Evolutionary conservation across 139 green algal genomes (phyloP).

Genomic region (Zygnema circumcarinatum): DNA sequence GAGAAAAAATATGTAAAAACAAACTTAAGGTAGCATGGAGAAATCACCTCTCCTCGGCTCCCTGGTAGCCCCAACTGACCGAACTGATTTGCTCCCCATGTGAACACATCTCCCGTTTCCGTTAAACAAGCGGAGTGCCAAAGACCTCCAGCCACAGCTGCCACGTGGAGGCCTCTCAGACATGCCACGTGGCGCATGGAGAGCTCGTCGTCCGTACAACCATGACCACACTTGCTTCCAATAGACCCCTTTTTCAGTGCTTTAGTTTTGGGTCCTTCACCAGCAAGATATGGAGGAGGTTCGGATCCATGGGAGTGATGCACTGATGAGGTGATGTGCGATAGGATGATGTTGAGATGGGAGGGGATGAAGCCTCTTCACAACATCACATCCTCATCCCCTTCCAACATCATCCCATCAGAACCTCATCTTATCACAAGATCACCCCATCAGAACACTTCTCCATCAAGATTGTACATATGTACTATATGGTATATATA

Average conservation of each 20-base stretch:
- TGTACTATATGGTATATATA: no score
- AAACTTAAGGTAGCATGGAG: no score
- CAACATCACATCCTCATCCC: no score
- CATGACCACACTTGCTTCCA: constrained; percentile 17
- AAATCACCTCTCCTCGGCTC: constrained; percentile 64
- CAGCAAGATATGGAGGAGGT: background rate
- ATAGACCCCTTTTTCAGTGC: background rate
- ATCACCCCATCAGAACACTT: no score
- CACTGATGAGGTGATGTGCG: background rate
- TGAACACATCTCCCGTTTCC: constrained; percentile 64
- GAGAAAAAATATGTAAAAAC: no score
- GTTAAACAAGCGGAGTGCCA: constrained; percentile 67
- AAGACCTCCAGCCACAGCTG: background rate
- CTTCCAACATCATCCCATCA: no score
- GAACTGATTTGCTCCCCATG: constrained; percentile 67
- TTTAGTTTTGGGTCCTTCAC: background rate
- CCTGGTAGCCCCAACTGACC: constrained; percentile 61
- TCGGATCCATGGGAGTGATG: background rate
- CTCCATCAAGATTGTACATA: no score
- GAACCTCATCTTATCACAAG: no score
- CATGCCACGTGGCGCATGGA: background rate
- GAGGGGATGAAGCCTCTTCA: background rate
- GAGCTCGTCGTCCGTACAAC: background rate
- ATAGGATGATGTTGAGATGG: background rate
- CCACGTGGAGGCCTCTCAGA: constrained; percentile 54